Evolutionary conservation across 2,329 filamentous ascomycete species (phyloP), one percentile per base, ranked within the genome.

Genomic region (Colletotrichum neosansevieriae): DNA sequence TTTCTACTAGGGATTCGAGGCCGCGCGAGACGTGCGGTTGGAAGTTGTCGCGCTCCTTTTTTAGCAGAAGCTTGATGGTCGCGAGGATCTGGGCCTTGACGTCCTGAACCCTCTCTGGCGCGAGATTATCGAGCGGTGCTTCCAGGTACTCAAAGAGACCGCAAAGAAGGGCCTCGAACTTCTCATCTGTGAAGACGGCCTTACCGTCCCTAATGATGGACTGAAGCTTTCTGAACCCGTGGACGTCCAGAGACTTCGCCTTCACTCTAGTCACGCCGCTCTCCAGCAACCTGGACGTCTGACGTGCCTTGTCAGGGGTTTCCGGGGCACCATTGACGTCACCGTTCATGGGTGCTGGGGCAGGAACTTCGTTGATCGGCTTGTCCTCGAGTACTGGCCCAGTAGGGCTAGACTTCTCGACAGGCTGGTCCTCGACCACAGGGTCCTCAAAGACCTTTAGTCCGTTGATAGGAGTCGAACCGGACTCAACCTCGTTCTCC

Each of bases 171-270:
- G 89, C 84, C 71, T 91, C 87, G 69, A 93, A 94, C 71, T 88
- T 91, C 54, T 91, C 88, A 68, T 91, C 87, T 1, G 85, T 84
- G 75, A 92, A 89, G 19, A 88, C 83, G 13, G 89, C 85, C 73
- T 86, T 86, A 75, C 85, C 87, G 67, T 92, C 90, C 71, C 91
- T 89, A 68, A 94, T 85, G 71, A 94, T 85, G 44, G 90, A 90
- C 77, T 94, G 92, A 56, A 94, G 83, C 74, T 92, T 92, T 60
- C 92, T 88, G 83, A 94, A 94, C 64, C 92, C 92, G 75, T 94
- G 92, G 3, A 92, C 91, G 75, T 94, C 92, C n/a, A 95, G 86
- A 1, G 88, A 88, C 73, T 89, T 88, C 34, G 87, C 85, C 72
- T 89, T 89, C 72, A 94, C 90, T 71, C 92, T 91, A 58, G 89